A percentile compares a stretch with the other conserved stretches of the same genome.
These are phyloP conservation scores for Talaromyces sp. DNA, from an alignment of 2,329 filamentous ascomycete genomes.

Conservation along the genomic window DNA sequence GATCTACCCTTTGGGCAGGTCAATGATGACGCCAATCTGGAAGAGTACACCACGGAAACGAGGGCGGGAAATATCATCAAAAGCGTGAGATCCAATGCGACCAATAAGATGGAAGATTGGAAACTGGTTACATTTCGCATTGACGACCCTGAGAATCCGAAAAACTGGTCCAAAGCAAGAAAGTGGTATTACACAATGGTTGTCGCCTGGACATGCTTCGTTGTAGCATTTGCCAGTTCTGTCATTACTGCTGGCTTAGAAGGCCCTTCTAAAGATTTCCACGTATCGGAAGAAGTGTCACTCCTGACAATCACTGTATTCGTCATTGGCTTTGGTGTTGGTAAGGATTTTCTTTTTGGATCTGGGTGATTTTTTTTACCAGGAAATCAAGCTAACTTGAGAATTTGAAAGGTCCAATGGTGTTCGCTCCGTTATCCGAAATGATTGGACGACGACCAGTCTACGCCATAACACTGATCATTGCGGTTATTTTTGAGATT, in stretches of 20 bases:
- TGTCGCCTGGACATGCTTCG: conserved; percentile 70
- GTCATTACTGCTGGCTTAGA: conserved; percentile 73
- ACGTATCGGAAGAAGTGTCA: conserved; percentile 66
- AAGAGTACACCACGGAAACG: conserved; percentile 63
- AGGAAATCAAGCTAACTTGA: neutral
- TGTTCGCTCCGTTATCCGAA: conserved; percentile 73
- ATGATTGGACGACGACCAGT: conserved; percentile 67
- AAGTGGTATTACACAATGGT: conserved; percentile 88
- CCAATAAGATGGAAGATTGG: conserved; percentile 48
- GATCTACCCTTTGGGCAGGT: conserved; percentile 4
- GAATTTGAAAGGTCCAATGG: conserved; percentile 57
- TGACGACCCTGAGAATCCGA: conserved; percentile 71
- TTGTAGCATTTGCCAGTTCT: conserved; percentile 65
- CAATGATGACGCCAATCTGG: conserved; percentile 49
- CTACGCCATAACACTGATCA: conserved; percentile 61
- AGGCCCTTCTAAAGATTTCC: conserved; percentile 59
- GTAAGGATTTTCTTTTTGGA: conserved; percentile 31
- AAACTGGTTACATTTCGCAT: conserved; percentile 67
- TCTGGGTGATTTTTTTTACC: neutral
- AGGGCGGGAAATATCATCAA: conserved; percentile 57
- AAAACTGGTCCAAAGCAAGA: conserved; percentile 73
- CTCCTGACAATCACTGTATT: conserved; percentile 70
- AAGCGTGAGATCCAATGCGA: conserved; percentile 50
- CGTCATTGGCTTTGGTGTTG: conserved; percentile 75
- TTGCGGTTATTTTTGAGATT: conserved; percentile 75